Percentiles rank a stretch among this genome's conserved stretches.
phyloP scores from a whole-genome alignment of 2,329 filamentous ascomycete species.

The Chaetomiaceae sp. region DNA sequence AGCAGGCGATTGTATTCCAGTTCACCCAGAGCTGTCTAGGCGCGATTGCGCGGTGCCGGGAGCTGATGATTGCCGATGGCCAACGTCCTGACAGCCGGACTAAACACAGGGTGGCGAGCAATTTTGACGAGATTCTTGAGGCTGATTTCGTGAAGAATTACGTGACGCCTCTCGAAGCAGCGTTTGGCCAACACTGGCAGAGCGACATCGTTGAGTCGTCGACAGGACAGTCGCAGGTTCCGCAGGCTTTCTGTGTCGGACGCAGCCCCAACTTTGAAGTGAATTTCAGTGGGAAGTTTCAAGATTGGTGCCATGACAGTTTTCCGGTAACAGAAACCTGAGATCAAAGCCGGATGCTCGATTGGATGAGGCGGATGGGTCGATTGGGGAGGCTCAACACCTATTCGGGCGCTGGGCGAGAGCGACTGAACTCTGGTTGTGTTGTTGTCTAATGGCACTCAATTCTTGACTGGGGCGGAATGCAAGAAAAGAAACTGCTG shows the following conservation, averaged over 20 bases:
- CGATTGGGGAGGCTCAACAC: too few relatives aligned
- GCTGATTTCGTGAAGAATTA: neutral
- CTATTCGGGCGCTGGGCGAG: too few relatives aligned
- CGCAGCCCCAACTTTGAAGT: neutral
- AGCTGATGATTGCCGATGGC: neutral
- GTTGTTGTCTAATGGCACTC: too few relatives aligned
- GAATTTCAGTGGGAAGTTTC: neutral
- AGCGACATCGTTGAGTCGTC: neutral
- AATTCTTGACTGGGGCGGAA: too few relatives aligned
- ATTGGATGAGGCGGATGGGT: too few relatives aligned
- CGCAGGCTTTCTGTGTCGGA: neutral
- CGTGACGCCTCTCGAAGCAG: neutral
- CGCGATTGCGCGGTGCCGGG: too few relatives aligned
- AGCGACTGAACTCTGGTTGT: too few relatives aligned
- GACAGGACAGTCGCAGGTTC: neutral
- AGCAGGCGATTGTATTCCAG: neutral
- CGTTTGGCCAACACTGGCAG: neutral
- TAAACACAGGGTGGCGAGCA: neutral
- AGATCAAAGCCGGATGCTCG: too few relatives aligned
- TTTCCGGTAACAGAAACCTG: too few relatives aligned
- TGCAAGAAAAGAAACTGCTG: too few relatives aligned
- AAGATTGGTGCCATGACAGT: neutral
- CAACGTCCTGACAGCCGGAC: neutral
- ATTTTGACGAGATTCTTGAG: neutral
- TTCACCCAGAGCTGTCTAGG: neutral